Percentiles rank a stretch among this genome's conserved stretches.
phyloP scores from a whole-genome alignment of 495 filamentous ascomycete species.

The Xylaria cubensis region DNA sequence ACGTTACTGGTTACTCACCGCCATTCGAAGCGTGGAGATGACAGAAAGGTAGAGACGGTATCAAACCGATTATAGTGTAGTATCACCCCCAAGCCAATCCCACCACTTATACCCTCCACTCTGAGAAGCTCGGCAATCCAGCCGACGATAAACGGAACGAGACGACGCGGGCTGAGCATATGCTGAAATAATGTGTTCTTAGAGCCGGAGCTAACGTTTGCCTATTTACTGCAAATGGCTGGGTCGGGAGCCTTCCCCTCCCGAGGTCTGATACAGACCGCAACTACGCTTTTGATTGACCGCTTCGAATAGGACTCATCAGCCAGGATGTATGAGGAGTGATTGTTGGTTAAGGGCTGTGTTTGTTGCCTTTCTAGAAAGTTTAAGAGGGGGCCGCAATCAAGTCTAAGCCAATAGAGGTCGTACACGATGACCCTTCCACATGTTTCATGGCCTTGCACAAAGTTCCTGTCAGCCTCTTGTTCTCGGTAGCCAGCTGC shows the following conservation, averaged over 20 bases:
- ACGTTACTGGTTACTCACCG: constrained; percentile 19
- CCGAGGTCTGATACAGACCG: neutral
- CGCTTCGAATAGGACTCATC: constrained; percentile 11
- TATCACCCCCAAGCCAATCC: constrained; percentile 24
- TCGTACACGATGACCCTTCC: constrained; percentile 23
- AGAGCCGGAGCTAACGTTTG: constrained; percentile 1
- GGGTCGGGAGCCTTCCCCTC: neutral
- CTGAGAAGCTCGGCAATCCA: constrained; percentile 13
- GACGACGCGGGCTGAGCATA: neutral
- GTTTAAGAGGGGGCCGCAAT: neutral
- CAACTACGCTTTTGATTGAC: constrained; percentile 12
- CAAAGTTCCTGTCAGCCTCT: constrained; percentile 19
- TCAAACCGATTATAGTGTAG: constrained; percentile 22
- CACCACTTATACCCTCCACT: constrained; percentile 4
- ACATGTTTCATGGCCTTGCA: constrained; percentile 27
- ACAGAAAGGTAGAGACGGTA: neutral
- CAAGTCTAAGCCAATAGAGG: constrained; percentile 9
- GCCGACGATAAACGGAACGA: constrained; percentile 13
- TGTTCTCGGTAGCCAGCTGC: constrained; percentile 4
- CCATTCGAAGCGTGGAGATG: constrained; percentile 20
- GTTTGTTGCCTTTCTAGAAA: constrained; percentile 25
- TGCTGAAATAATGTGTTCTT: neutral
- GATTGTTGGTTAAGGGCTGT: constrained; percentile 1
- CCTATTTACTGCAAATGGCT: neutral
- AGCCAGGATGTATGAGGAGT: neutral